Evolutionary conservation across 116 monocot species (phyloP), one percentile per base, ranked within the genome.

Genomic region (Thalassia testudinum): DNA sequence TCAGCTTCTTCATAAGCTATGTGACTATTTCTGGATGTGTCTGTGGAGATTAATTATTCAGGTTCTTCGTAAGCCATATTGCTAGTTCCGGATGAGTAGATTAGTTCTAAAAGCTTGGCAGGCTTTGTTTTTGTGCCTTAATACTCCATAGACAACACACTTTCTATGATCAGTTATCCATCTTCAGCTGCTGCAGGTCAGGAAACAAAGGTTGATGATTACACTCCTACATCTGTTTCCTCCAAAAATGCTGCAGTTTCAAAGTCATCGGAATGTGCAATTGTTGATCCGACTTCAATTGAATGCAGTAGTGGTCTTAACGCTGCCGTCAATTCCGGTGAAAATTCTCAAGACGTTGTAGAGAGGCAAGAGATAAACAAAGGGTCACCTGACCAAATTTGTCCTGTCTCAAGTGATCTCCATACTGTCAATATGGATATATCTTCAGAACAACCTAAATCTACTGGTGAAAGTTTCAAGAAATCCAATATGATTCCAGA

Each of bases 291-390:
- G 51, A 66, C 45, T 70, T 72, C 52, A 38, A 18, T 34, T 54
- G 75, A 74, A 54, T 49, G 57, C 28, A 64, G 57, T 21, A 75
- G 65, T 73, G 72, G 62, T 63, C 75, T 73, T n/a, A 72, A 70
- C 15, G 62, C 65, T 22, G 58, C 66, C 17, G 71, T 80, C 16
- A 68, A 71, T 54, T 71, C 43, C 52, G 56, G 25, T 51, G 59
- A 56, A 44, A 19, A 43, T 52, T 55, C 53, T 69, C 50, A 60
- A 44, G 69, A 57, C 43, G 62, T 60, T 42, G 26, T 12, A 45
- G 78, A 62, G 17, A 24, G 51, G 43, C 56, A 60, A 51, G 62
- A 60, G 13, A 24, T 23, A 5, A 58, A 23, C 17, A 56, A 49
- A 53, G 47, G 2, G 10, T 50, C 50, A 22, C 27, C 23, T 27